phyloP scores from a whole-genome alignment of 2,329 filamentous ascomycete genomes.

The Phialocephala sp. region DNA sequence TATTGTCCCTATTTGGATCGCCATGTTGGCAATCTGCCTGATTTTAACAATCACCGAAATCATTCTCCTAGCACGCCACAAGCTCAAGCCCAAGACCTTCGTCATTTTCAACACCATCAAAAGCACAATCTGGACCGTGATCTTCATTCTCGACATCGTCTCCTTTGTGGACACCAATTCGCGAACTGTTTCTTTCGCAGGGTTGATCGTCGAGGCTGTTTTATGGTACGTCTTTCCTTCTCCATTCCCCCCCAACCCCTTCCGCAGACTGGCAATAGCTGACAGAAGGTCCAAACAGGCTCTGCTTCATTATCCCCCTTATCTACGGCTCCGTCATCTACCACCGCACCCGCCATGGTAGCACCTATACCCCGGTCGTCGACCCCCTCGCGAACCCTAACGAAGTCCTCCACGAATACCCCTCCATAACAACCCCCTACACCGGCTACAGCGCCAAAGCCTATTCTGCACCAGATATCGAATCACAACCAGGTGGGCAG shows the following conservation, averaged over 20 bases:
- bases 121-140: constrained; percentile 27
- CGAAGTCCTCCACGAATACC: background rate
- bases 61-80: constrained; percentile 34
- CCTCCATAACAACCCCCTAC: constrained; percentile 9
- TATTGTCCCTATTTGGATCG: constrained; percentile 28
- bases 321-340: constrained; percentile 37
- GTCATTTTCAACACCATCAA: constrained; percentile 36
- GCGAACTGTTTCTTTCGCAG: constrained; percentile 16
- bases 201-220: constrained; percentile 28
- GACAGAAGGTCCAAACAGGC: constrained; percentile 19
- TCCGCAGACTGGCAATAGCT: background rate
- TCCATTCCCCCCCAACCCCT: background rate
- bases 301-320: constrained; percentile 36
- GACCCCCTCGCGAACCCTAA: constrained; percentile 11
- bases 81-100: constrained; percentile 34
- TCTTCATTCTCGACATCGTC: constrained; percentile 33
- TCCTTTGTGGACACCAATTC: constrained; percentile 15
- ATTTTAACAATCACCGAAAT: constrained; percentile 37
- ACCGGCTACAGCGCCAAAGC: background rate
- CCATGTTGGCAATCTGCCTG: constrained; percentile 26
- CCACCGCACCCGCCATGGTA: constrained; percentile 23
- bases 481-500: background rate
- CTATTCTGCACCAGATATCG: constrained; percentile 9
- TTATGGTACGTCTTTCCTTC: constrained; percentile 27
- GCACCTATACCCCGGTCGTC: constrained; percentile 23